Percentiles rank a stretch among this genome's conserved stretches.
Evolutionary conservation across 345 rosid genomes (phyloP).

Genomic region (Boechera divaricarpa): DNA sequence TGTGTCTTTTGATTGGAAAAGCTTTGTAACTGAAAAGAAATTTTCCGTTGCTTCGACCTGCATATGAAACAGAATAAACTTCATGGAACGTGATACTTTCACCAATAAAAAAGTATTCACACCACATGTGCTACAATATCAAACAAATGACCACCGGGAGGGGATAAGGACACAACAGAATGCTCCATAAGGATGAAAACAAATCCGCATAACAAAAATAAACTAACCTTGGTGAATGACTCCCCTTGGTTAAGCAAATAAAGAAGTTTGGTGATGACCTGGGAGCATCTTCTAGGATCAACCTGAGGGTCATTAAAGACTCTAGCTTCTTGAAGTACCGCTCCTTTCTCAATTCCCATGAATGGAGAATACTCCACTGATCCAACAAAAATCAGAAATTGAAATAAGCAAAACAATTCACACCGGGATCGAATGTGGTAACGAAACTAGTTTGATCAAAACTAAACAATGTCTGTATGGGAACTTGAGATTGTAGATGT

Average conservation of each 20-base stretch:
- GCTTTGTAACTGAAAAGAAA: slow-evolving; percentile 95
- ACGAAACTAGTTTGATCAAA: slow-evolving; percentile 13
- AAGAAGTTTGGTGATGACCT: slow-evolving; percentile 97
- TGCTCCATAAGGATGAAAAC: neutral
- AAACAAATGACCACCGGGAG: neutral
- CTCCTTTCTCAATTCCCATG: slow-evolving; percentile 96
- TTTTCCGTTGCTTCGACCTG: slow-evolving; percentile 95
- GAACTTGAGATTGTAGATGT: slow-evolving; percentile 27
- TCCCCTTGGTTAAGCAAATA: slow-evolving; percentile 98
- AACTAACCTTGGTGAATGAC: slow-evolving; percentile 78
- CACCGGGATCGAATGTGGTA: slow-evolving; percentile 27
- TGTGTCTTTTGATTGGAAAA: slow-evolving; percentile 90
- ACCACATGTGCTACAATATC: neutral
- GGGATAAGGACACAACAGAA: neutral
- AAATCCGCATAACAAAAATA: slow-evolving; percentile 8
- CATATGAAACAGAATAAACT: slow-evolving; percentile 27
- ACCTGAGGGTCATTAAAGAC: slow-evolving; percentile 98
- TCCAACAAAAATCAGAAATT: neutral
- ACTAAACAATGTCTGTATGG: neutral
- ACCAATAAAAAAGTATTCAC: neutral
- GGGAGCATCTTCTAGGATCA: slow-evolving; percentile 97
- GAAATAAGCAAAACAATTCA: slow-evolving; percentile 1
- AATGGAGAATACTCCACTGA: slow-evolving; percentile 93
- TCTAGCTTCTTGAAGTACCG: slow-evolving; percentile 98
- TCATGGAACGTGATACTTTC: neutral